Evolutionary conservation across 441 rosid species (phyloP).

Genomic region (Aleurites moluccanus): DNA sequence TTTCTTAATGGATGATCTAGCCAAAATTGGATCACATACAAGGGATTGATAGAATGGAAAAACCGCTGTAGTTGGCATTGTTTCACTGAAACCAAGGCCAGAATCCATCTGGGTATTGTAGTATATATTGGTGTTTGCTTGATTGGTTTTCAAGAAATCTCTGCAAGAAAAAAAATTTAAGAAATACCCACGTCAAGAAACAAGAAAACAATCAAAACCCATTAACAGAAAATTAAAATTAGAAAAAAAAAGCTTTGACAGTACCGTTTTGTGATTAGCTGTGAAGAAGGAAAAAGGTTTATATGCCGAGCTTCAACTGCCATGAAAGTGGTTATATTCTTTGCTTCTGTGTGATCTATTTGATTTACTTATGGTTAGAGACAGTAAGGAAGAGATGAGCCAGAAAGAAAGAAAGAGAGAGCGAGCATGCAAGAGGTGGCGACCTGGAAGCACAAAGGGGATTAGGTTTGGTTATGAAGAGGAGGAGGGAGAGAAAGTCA

Average conservation of each 20-base stretch:
- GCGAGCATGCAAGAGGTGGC: too few relatives aligned
- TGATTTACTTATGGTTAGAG: too few relatives aligned
- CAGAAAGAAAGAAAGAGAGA: too few relatives aligned
- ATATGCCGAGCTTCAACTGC: slow-evolving; percentile 46
- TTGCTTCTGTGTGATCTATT: too few relatives aligned
- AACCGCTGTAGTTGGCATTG: slow-evolving; percentile 22
- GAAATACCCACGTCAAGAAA: neutral
- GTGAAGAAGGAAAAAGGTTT: slow-evolving; percentile 33
- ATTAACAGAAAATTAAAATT: neutral
- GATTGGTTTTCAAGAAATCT: slow-evolving; percentile 35
- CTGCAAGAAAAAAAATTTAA: slow-evolving; percentile 21
- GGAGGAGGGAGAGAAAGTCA: too few relatives aligned
- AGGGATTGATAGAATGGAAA: slow-evolving; percentile 31
- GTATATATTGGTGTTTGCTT: slow-evolving; percentile 24
- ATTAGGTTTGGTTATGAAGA: too few relatives aligned
- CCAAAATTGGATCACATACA: slow-evolving; percentile 28
- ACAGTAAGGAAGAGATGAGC: too few relatives aligned
- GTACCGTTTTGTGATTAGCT: slow-evolving; percentile 34
- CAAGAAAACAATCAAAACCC: neutral
- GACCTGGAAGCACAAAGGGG: too few relatives aligned
- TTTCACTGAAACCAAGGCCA: slow-evolving; percentile 22
- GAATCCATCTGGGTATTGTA: slow-evolving; percentile 33
- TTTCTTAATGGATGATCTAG: slow-evolving; percentile 29
- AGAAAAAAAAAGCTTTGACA: neutral
- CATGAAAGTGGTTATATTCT: slow-evolving; percentile 25